Evolutionary conservation across 2,329 filamentous ascomycete species (phyloP).

Genomic region (Paecilomyces formosus): DNA sequence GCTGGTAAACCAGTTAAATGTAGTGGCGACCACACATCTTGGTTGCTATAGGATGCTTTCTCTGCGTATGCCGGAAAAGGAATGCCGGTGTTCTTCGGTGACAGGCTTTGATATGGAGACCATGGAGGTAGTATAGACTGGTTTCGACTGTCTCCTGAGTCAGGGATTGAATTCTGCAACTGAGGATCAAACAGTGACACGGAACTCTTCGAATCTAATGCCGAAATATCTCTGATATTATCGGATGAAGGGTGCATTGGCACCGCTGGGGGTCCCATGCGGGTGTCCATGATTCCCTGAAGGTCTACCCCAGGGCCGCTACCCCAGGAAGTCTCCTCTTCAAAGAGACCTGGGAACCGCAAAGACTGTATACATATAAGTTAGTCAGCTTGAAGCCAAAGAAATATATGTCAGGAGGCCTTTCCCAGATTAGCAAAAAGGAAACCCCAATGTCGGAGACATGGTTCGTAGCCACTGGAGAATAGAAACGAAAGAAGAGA

Average conservation of each 20-base stretch:
- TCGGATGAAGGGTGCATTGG: conserved; percentile 1
- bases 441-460: background rate
- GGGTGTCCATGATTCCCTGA: conserved; percentile 22
- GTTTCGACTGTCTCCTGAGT: conserved; percentile 7
- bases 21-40: conserved; percentile 27
- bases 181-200: background rate
- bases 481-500: background rate
- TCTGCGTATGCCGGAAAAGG: background rate
- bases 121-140: conserved; percentile 4
- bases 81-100: background rate
- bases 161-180: background rate
- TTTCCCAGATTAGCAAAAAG: background rate
- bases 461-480: background rate
- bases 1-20: conserved; percentile 18
- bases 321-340: conserved; percentile 12
- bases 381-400: background rate
- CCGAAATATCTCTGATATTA: background rate
- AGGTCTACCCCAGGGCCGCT: conserved; percentile 21
- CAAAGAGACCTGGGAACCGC: background rate
- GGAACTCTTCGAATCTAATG: background rate
- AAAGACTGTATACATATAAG: conserved; percentile 5
- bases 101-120: conserved; percentile 6
- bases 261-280: conserved; percentile 6
- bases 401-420: background rate
- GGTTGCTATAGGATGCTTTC: conserved; percentile 4